Conservation (phyloP, 192 early-diverging fungal species). For the Chytriomyces hyalinus region DNA sequence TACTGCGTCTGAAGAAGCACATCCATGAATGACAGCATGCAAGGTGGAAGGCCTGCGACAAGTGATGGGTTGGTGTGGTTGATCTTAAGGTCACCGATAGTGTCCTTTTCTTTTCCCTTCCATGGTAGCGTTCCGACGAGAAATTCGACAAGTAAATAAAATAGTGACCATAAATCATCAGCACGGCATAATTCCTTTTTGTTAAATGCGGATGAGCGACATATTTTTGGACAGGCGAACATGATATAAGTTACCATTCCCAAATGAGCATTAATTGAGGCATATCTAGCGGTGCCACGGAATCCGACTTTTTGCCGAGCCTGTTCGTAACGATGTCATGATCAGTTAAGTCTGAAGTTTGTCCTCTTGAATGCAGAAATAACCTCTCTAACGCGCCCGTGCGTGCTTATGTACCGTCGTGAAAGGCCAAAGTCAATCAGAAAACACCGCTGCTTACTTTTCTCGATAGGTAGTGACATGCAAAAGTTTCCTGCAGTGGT, state of each 20-base stretch:
- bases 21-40: constrained; percentile 26
- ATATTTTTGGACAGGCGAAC: background rate
- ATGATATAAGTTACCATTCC: constrained; percentile 31
- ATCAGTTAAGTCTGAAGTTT: background rate
- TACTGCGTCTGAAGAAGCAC: constrained; percentile 17
- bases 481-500: constrained; percentile 38
- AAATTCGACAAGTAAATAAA: constrained; percentile 62
- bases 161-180: constrained; percentile 65
- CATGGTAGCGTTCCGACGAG: constrained; percentile 57
- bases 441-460: constrained; percentile 38
- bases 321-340: constrained; percentile 9
- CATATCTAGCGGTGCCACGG: constrained; percentile 63
- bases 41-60: constrained; percentile 29
- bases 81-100: constrained; percentile 51
- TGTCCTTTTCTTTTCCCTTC: constrained; percentile 62
- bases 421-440: constrained; percentile 64
- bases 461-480: constrained; percentile 25
- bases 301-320: constrained; percentile 61
- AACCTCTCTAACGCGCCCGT: constrained; percentile 48
- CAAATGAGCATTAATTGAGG: constrained; percentile 54
- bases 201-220: background rate
- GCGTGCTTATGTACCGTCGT: constrained; percentile 38
- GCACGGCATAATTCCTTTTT: constrained; percentile 56
- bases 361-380: background rate
- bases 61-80: constrained; percentile 31